Conservation (phyloP, 306 rosid genomes). For the Malus domestica region DNA sequence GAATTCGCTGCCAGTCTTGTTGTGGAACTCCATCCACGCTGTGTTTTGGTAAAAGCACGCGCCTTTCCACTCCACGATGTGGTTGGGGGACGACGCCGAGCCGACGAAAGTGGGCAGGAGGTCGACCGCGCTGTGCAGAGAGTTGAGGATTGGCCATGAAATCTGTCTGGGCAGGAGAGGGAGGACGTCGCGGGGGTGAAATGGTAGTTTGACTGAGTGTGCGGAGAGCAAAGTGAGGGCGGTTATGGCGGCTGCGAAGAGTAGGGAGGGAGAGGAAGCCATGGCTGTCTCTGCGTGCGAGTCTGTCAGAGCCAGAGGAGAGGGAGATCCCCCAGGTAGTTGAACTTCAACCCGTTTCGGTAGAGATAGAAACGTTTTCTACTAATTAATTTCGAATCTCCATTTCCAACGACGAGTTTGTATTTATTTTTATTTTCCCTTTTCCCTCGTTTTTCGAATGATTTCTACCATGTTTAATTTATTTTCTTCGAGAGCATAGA, state of each 20-base stretch:
- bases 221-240: constrained; percentile 1
- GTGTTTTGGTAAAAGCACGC: constrained; percentile 70
- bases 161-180: constrained; percentile 71
- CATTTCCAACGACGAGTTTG: neutral
- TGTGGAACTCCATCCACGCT: constrained; percentile 87
- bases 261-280: neutral
- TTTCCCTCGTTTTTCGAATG: neutral
- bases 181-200: constrained; percentile 59
- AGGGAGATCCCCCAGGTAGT: neutral
- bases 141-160: constrained; percentile 77
- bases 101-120: constrained; percentile 77
- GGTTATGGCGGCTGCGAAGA: constrained; percentile 10
- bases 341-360: neutral
- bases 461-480: too few species aligned
- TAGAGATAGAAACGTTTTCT: neutral
- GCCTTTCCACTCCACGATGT: constrained; percentile 54
- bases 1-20: constrained; percentile 43
- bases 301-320: neutral
- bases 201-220: constrained; percentile 26
- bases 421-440: neutral
- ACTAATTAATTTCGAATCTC: neutral
- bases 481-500: too few species aligned
- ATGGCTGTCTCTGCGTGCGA: neutral
- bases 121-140: constrained; percentile 65
- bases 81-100: constrained; percentile 42